These are phyloP conservation scores for Cucumis melo DNA, from an alignment of 306 rosid species.

Conservation along the genomic window DNA sequence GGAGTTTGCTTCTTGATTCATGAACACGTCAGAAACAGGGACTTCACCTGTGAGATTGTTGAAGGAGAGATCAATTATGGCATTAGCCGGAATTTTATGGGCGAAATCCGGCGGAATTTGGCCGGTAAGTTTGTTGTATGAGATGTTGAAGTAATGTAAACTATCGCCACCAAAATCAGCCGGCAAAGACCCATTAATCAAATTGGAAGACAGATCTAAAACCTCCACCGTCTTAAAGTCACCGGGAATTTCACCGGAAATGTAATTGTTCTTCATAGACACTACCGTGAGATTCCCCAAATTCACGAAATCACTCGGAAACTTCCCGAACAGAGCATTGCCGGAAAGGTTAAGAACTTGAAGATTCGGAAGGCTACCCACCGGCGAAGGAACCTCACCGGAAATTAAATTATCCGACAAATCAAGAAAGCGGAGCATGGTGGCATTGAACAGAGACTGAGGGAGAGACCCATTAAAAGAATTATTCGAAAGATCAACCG, in stretches of 20 bases:
- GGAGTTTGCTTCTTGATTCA: constrained; percentile 22
- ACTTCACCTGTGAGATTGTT: constrained; percentile 54
- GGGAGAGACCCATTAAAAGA: constrained; percentile 78
- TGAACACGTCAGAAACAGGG: constrained; percentile 31
- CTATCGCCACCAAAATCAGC: constrained; percentile 38
- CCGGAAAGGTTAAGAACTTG: constrained; percentile 61
- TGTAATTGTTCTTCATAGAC: constrained; percentile 50
- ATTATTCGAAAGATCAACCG: constrained; percentile 70
- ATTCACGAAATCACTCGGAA: constrained; percentile 34
- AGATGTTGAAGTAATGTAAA: constrained; percentile 42
- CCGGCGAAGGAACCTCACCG: constrained; percentile 38
- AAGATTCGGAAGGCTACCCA: constrained; percentile 23
- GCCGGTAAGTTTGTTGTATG: constrained; percentile 56
- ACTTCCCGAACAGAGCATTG: constrained; percentile 57
- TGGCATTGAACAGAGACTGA: constrained; percentile 30
- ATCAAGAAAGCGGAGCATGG: constrained; percentile 39
- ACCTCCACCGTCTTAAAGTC: constrained; percentile 23
- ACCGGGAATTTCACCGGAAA: constrained; percentile 40
- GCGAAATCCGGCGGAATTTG: constrained; percentile 41
- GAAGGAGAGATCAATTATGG: constrained; percentile 65
- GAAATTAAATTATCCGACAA: constrained; percentile 44
- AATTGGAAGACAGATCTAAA: constrained; percentile 74
- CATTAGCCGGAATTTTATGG: constrained; percentile 27
- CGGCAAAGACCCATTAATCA: constrained; percentile 62
- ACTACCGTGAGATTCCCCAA: constrained; percentile 28